A percentile compares a stretch with the other conserved stretches of the same genome.
phyloP scores from a whole-genome alignment of 768 basidiomycete genomes.

The Tubosaeta sp. region DNA sequence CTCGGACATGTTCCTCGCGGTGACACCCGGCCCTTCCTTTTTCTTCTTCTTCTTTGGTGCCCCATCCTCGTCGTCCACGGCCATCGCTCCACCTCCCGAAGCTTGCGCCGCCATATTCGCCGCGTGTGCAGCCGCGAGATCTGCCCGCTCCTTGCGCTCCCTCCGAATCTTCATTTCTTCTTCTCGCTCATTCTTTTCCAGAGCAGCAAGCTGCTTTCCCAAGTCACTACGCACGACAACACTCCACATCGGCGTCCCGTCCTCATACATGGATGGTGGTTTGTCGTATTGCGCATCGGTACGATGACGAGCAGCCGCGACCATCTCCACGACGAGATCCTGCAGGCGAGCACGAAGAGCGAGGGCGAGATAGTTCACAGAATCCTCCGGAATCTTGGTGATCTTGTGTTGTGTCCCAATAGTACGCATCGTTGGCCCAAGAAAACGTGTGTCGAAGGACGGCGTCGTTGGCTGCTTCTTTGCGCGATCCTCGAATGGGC shows the following conservation, averaged over 20 bases:
- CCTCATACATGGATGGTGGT: slow-evolving; percentile 59
- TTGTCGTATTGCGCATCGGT: slow-evolving; percentile 67
- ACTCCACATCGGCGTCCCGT: slow-evolving; percentile 78
- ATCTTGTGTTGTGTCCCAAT: slow-evolving; percentile 68
- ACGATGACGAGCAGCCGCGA: slow-evolving; percentile 64
- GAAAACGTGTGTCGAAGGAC: slow-evolving; percentile 61
- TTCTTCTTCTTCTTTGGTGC: slow-evolving; percentile 78
- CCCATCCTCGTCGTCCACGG: slow-evolving; percentile 45
- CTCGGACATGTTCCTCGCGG: slow-evolving; percentile 86
- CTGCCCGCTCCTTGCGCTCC: slow-evolving; percentile 75
- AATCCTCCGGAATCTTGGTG: slow-evolving; percentile 62
- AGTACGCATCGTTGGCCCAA: slow-evolving; percentile 64
- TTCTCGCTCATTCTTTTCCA: slow-evolving; percentile 79
- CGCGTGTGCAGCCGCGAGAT: slow-evolving; percentile 66
- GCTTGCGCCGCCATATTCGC: slow-evolving; percentile 59
- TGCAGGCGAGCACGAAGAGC: slow-evolving; percentile 73
- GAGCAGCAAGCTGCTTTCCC: slow-evolving; percentile 66
- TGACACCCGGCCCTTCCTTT: slow-evolving; percentile 79
- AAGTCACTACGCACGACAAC: slow-evolving; percentile 74
- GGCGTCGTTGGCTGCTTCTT: slow-evolving; percentile 70
- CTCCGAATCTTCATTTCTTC: slow-evolving; percentile 73
- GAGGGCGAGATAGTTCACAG: slow-evolving; percentile 73
- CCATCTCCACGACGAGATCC: slow-evolving; percentile 64
- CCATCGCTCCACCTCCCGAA: slow-evolving; percentile 32
- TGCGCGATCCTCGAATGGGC: slow-evolving; percentile 72